Conservation (phyloP, 768 basidiomycete genomes). For the Cubamyces sp. region DNA sequence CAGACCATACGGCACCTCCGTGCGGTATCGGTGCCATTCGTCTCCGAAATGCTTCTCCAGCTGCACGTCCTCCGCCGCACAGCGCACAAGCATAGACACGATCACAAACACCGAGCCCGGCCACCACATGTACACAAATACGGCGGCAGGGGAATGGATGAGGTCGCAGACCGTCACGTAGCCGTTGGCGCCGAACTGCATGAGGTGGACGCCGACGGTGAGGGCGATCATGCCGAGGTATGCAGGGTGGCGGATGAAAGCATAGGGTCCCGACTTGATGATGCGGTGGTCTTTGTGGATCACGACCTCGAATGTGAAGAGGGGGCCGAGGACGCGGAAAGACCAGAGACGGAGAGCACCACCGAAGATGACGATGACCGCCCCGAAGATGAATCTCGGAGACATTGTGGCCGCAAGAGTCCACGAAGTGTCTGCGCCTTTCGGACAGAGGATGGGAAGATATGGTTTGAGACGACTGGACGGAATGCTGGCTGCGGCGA, state of each 20-base stretch:
- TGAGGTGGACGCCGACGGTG: slow-evolving; percentile 20
- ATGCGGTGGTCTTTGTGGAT: slow-evolving; percentile 39
- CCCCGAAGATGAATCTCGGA: slow-evolving; percentile 14
- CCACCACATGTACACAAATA: slow-evolving; percentile 5
- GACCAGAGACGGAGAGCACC: slow-evolving; percentile 31
- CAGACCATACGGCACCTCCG: slow-evolving; percentile 27
- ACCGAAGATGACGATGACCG: slow-evolving; percentile 15
- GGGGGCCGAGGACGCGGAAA: slow-evolving; percentile 37
- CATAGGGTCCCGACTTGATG: slow-evolving; percentile 41
- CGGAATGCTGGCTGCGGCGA: background rate
- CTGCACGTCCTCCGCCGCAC: slow-evolving; percentile 29
- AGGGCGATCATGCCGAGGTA: slow-evolving; percentile 33
- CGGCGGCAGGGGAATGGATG: background rate
- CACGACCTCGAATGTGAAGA: slow-evolving; percentile 43
- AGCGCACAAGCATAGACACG: slow-evolving; percentile 19
- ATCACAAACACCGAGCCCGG: background rate
- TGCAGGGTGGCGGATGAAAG: slow-evolving; percentile 41
- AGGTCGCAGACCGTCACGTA: slow-evolving; percentile 10
- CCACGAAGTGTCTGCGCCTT: background rate
- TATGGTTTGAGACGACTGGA: background rate
- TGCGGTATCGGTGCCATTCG: slow-evolving; percentile 30
- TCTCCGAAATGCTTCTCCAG: slow-evolving; percentile 26
- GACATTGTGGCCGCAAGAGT: background rate
- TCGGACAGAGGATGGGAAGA: background rate
- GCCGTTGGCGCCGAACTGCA: slow-evolving; percentile 4